phyloP scores from a whole-genome alignment of 2,329 filamentous ascomycete genomes.

The Furcasterigmium sp. region DNA sequence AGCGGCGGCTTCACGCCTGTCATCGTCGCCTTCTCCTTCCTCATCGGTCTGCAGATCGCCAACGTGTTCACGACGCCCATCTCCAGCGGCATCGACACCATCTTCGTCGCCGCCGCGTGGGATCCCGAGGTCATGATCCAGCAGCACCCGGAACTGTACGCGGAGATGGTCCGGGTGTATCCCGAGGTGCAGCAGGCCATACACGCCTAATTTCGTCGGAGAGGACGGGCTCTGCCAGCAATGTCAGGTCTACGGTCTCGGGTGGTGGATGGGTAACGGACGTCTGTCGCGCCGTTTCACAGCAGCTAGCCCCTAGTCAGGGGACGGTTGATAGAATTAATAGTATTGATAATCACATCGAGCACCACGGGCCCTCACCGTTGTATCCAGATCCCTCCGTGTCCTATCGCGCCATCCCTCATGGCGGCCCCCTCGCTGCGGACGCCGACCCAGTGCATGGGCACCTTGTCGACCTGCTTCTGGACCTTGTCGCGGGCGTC shows the following conservation, averaged over 20 bases:
- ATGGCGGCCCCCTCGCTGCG: conserved; percentile 41
- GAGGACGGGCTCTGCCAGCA: conserved; percentile 1
- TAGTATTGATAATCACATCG: too few species aligned
- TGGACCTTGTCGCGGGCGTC: conserved; percentile 45
- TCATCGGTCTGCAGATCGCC: conserved; percentile 85
- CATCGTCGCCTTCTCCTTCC: conserved; percentile 77
- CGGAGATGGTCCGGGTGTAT: conserved; percentile 74
- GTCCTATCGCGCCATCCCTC: conserved; percentile 44
- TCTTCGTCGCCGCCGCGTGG: conserved; percentile 76
- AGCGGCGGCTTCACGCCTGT: conserved; percentile 66
- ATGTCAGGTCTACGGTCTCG: too few species aligned
- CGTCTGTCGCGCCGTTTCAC: too few species aligned
- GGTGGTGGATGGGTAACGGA: too few species aligned
- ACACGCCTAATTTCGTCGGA: too few species aligned
- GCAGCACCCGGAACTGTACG: conserved; percentile 78
- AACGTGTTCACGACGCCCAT: conserved; percentile 87
- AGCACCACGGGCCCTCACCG: too few species aligned
- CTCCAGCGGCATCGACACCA: conserved; percentile 82
- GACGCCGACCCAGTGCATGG: conserved; percentile 54
- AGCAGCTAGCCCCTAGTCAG: too few species aligned
- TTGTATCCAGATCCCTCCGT: conserved; percentile 43
- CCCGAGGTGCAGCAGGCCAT: conserved; percentile 78
- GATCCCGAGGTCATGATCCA: conserved; percentile 69
- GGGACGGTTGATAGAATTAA: too few species aligned
- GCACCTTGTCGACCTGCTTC: conserved; percentile 50